Evolutionary conservation across 1,139 yeast genomes (phyloP).

Genomic region (Hanseniaspora uvarum): DNA sequence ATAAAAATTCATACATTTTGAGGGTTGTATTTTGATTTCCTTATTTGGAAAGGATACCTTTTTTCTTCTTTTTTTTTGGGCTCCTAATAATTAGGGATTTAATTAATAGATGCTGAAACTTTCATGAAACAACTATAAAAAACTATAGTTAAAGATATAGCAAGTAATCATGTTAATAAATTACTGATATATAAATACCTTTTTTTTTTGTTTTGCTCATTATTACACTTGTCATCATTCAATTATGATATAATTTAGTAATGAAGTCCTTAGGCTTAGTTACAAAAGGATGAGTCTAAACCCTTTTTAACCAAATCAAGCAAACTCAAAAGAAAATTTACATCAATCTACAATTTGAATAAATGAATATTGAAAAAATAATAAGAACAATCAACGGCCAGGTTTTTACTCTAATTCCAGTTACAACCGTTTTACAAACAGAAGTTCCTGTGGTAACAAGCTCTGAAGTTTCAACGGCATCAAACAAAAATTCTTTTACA

Average conservation of each 20-base stretch:
- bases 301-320: too few species aligned
- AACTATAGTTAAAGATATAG: background rate
- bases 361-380: background rate
- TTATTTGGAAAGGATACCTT: background rate
- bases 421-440: conserved; percentile 1
- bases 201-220: too few species aligned
- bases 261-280: too few species aligned
- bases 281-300: too few species aligned
- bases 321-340: too few species aligned
- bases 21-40: background rate
- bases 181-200: too few species aligned
- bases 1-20: background rate
- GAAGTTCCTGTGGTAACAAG: background rate
- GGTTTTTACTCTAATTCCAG: background rate
- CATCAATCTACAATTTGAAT: too few species aligned
- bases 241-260: too few species aligned
- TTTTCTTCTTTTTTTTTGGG: background rate
- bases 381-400: conserved; percentile 5
- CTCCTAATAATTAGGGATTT: background rate
- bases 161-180: too few species aligned
- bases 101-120: background rate
- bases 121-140: conserved; percentile 7
- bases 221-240: too few species aligned
- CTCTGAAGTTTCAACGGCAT: background rate
- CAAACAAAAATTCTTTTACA: background rate